phyloP scores from a whole-genome alignment of 83 land plant species.

The Diphasiastrum complanatum region DNA sequence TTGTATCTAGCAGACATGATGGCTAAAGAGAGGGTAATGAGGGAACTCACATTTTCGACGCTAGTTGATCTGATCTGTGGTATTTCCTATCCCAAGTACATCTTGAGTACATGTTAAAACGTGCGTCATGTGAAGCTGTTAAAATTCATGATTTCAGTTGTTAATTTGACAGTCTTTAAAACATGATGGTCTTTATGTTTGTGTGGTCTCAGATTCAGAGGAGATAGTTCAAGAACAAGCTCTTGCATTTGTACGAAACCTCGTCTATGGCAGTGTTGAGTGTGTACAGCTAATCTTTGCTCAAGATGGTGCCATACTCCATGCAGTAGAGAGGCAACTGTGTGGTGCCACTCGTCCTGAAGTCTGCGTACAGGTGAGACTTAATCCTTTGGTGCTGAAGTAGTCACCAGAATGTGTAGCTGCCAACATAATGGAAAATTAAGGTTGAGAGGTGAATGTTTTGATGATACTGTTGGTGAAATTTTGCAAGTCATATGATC shows the following conservation, averaged over 20 bases:
- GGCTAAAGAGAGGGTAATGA: slow-evolving; percentile 53
- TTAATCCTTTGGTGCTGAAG: neutral
- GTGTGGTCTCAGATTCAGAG: slow-evolving; percentile 57
- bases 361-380: slow-evolving; percentile 67
- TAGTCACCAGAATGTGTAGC: no score
- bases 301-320: slow-evolving; percentile 48
- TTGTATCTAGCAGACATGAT: slow-evolving; percentile 59
- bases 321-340: slow-evolving; percentile 61
- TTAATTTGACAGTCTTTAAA: neutral
- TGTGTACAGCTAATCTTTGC: slow-evolving; percentile 58
- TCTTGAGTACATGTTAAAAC: neutral
- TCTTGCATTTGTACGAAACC: slow-evolving; percentile 70
- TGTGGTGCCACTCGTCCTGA: slow-evolving; percentile 39
- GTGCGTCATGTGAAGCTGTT: no score
- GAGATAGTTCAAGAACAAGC: slow-evolving; percentile 84
- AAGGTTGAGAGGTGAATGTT: no score
- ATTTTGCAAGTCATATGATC: no score
- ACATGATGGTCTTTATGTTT: neutral
- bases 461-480: no score
- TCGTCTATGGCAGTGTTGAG: slow-evolving; percentile 69
- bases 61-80: slow-evolving; percentile 68
- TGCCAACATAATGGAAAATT: no score
- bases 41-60: slow-evolving; percentile 54
- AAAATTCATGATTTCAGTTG: neutral
- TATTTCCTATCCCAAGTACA: slow-evolving; percentile 22